Base-by-base conservation (phyloP, 2,329 filamentous ascomycete species). In the Blastomyces parvus region DNA sequence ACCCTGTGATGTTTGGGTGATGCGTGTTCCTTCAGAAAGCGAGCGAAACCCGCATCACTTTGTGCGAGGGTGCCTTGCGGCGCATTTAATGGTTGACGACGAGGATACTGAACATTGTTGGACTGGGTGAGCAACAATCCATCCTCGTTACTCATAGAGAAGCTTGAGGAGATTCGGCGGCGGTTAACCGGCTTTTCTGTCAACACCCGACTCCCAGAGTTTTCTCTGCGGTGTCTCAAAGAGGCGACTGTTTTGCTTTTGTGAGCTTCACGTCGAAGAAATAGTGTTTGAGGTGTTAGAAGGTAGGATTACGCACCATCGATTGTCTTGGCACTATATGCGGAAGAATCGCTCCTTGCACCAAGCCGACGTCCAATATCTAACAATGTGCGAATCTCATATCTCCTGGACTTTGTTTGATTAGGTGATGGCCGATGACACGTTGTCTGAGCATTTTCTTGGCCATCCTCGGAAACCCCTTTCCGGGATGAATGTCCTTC, bases 1-100 rank as follows among this genome's bases (percentile, higher is more conserved):
- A 81, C 79, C 60, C 79, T 76, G 60, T 81, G 76, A 64, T 80
- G 76, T 42, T 74, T 78, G n/a, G 79, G 78, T 44, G 79, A 80
- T 8, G 77, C 73, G 64, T 81, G 78, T 60, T 78, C 73, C 67
- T 77, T 77, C 9, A 81, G 70, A 63, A 81, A 81, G 46, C 72
- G 72, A 40, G 72, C 75, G 68, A 81, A 81, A 0, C 79, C 79
- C 57, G 72, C 70, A 58, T 80, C 73, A 42, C 68, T 70, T 59
- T 78, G 73, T 17, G 73, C 70, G 13, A 69, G 66, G 46, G 66
- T 67, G 30, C 71, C 70, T 38, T 71, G 67, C 7, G 76, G 73
- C 59, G 75, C 72, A 56, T 73, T 71, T 5, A 67, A 65, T 22
- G 76, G 72, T 57, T 75, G 74, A 36, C 72, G 73, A 62, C 55